Base-by-base conservation (phyloP, 2,329 filamentous ascomycete species). In the Raffaelea albimanens region DNA sequence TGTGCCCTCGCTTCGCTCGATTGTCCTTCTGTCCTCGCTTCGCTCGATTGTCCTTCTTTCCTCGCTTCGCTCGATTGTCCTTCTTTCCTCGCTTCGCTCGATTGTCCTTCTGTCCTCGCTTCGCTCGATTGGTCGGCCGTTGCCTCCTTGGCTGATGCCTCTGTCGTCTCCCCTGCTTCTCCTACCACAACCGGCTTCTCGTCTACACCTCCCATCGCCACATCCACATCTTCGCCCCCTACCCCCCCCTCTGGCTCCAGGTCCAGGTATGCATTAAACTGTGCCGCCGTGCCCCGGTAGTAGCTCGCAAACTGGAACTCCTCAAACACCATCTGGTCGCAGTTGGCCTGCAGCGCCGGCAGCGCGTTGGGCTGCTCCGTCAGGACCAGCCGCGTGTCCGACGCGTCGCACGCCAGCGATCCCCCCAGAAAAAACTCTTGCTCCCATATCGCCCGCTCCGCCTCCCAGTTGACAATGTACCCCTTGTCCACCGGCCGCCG, bases 271-370 rank as follows among this genome's bases (percentile, higher is more conserved):
- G 88, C 85, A 58, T 90, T 91, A 49, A 95, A 76, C 0, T 78
- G 73, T 5, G 87, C 76, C 0, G 80, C 87, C 88, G 86, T 70
- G 49, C 79, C 82, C 51, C 93, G 80, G 54, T 84, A 85, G 66
- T 95, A 95, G 55, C 85, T 84, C 11, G 83, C 78, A 65, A 98
- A 98, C 2, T 87, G 87, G 68, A 93, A 98, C 62, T 97, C 90
- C 61, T 98, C 93, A 70, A 98, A 97, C 1, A 97, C 80, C 60
- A 98, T 88, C 69, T 98, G 91, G 60, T 98, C 93, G 57, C 87
- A 89, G 62, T 96, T 93, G 36, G 83, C 79, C 65, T 96, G 89
- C 53, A 98, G 67, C 13, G 82, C 80, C 1, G 84, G 82, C 48
- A 95, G 74, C 4, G 83, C 82, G 65, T 94, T 95, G 4, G 89